These are phyloP conservation scores for Aspergillus heteromorphus DNA, from an alignment of 495 filamentous ascomycete genomes.

Conservation along the genomic window DNA sequence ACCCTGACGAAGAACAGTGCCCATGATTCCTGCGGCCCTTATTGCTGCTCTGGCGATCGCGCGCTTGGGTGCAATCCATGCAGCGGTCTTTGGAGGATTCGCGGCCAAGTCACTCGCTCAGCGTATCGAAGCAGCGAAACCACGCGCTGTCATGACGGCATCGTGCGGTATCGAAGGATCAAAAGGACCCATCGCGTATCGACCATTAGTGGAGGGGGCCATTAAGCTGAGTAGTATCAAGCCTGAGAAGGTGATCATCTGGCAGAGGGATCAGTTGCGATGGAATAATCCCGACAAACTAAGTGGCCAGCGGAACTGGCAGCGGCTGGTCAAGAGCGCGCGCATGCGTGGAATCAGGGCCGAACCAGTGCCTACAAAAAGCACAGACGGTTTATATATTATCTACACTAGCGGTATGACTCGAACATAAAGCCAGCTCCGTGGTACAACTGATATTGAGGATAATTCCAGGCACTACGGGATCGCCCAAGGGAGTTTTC, in stretches of 20 bases:
- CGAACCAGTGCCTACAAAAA: constrained; percentile 67
- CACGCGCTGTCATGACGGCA: constrained; percentile 74
- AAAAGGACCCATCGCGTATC: constrained; percentile 69
- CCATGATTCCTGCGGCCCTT: constrained; percentile 87
- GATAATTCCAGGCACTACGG: constrained; percentile 61
- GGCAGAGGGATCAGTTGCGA: constrained; percentile 68
- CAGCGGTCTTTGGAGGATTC: constrained; percentile 91
- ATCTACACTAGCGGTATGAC: constrained; percentile 72
- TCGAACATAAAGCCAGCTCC: background rate
- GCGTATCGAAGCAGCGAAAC: constrained; percentile 76
- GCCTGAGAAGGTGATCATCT: constrained; percentile 64
- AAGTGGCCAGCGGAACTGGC: constrained; percentile 72
- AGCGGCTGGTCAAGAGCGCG: constrained; percentile 64
- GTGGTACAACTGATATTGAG: background rate
- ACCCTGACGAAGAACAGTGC: constrained; percentile 53
- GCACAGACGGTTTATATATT: constrained; percentile 77
- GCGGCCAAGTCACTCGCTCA: constrained; percentile 77
- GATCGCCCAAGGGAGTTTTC: constrained; percentile 82
- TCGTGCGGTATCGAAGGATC: constrained; percentile 88
- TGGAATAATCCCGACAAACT: constrained; percentile 64
- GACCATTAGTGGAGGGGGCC: constrained; percentile 65
- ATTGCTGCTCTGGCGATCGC: constrained; percentile 78
- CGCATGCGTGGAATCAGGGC: constrained; percentile 58
- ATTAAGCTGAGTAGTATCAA: constrained; percentile 54
- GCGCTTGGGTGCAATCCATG: constrained; percentile 82